A percentile compares a stretch with the other conserved stretches of the same genome.
phyloP scores from a whole-genome alignment of 2,329 filamentous ascomycete genomes.

The Xylariaceae sp. region DNA sequence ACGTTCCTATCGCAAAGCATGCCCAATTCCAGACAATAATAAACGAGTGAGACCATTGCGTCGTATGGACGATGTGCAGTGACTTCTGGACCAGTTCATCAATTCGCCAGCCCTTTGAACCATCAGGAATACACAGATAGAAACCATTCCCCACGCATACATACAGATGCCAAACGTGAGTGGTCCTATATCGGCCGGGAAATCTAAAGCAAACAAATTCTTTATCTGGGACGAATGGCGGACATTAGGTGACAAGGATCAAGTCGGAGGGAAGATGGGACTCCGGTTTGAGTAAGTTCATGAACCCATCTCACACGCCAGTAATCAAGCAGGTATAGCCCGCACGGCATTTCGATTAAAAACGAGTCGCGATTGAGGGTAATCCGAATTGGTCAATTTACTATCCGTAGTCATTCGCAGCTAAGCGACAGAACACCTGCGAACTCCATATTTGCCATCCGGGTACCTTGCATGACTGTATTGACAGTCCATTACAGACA shows the following conservation, averaged over 20 bases:
- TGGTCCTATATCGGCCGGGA: slow-evolving; percentile 19
- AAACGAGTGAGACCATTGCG: slow-evolving; percentile 16
- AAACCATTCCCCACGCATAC: slow-evolving; percentile 13
- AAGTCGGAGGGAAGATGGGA: slow-evolving; percentile 9
- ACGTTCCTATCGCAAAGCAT: slow-evolving; percentile 18
- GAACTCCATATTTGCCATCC: slow-evolving; percentile 24
- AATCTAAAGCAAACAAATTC: slow-evolving; percentile 29
- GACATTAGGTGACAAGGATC: slow-evolving; percentile 23
- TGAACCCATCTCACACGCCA: slow-evolving; percentile 18
- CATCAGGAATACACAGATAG: slow-evolving; percentile 20
- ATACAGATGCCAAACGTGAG: slow-evolving; percentile 23
- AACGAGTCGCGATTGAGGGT: slow-evolving; percentile 11
- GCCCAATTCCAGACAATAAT: slow-evolving; percentile 15
- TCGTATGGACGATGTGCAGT: slow-evolving; percentile 9
- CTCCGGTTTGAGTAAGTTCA: slow-evolving; percentile 9
- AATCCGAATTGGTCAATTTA: slow-evolving; percentile 30
- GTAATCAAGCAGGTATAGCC: slow-evolving; percentile 14
- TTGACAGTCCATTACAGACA: slow-evolving; percentile 26
- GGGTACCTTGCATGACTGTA: slow-evolving; percentile 26
- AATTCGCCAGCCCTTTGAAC: slow-evolving; percentile 10
- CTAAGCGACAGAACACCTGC: slow-evolving; percentile 20
- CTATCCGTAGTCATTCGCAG: slow-evolving; percentile 25
- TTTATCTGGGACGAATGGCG: slow-evolving; percentile 23
- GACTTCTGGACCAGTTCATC: slow-evolving; percentile 8
- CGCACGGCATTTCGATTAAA: slow-evolving; percentile 8